Evolutionary conservation across 2,329 filamentous ascomycete species (phyloP).

Genomic region (Ceratocystis destructans): DNA sequence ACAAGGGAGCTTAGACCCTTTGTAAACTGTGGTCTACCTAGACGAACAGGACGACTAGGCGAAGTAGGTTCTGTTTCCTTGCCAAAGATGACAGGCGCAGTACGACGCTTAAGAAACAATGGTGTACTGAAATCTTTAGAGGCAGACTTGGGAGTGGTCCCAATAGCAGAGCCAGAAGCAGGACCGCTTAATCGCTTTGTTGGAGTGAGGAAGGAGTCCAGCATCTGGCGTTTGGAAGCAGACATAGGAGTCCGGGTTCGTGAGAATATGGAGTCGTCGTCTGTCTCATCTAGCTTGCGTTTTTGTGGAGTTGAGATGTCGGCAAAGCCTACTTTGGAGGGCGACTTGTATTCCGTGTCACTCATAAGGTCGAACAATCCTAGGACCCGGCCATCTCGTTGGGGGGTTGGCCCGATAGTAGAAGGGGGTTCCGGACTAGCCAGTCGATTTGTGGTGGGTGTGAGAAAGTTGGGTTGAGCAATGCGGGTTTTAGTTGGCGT

Average conservation of each 20-base stretch:
- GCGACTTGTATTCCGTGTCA: constrained; percentile 32
- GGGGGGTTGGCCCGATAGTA: constrained; percentile 63
- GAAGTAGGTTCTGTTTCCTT: neutral
- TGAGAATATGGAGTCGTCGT: constrained; percentile 21
- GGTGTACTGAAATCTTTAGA: constrained; percentile 54
- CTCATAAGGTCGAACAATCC: constrained; percentile 61
- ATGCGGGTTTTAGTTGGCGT: constrained; percentile 25
- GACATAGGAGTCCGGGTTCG: constrained; percentile 40
- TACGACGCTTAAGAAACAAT: constrained; percentile 43
- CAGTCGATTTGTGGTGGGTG: constrained; percentile 42
- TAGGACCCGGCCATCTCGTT: constrained; percentile 62
- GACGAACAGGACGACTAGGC: constrained; percentile 30
- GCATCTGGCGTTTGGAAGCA: constrained; percentile 44
- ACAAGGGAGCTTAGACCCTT: constrained; percentile 63
- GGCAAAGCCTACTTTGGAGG: constrained; percentile 10
- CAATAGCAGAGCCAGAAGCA: constrained; percentile 23
- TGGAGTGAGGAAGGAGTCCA: constrained; percentile 54
- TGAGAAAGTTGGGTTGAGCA: constrained; percentile 33
- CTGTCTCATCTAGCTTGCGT: constrained; percentile 23
- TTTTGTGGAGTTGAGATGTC: constrained; percentile 34
- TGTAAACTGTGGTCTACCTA: constrained; percentile 48
- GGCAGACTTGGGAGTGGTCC: constrained; percentile 34
- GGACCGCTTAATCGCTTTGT: constrained; percentile 35
- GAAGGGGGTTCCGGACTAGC: constrained; percentile 42
- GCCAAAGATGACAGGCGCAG: constrained; percentile 2